Evolutionary conservation across 2,329 filamentous ascomycete genomes (phyloP).

Genomic region (Fusarium foetens): DNA sequence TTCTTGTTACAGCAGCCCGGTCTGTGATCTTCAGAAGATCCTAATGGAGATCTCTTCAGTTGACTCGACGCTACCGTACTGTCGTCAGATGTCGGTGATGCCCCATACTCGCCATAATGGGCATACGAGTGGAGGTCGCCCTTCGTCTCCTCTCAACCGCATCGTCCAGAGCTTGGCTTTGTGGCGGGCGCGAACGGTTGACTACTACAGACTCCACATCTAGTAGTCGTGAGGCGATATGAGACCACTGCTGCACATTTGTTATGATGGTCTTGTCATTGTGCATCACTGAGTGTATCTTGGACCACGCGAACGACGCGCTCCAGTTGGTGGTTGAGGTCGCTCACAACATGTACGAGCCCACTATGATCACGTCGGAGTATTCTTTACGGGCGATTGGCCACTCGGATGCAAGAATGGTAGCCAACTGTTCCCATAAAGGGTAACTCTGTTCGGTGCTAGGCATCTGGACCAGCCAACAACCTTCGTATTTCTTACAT

Average conservation of each 20-base stretch:
- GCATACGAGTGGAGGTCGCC: constrained; percentile 8
- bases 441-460: constrained; percentile 32
- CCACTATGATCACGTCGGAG: constrained; percentile 30
- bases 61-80: not conserved
- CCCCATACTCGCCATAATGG: constrained; percentile 13
- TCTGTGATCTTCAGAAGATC: constrained; percentile 28
- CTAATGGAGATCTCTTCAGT: constrained; percentile 10
- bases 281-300: constrained; percentile 26
- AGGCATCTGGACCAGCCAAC: constrained; percentile 22
- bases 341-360: constrained; percentile 31
- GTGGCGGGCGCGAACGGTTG: constrained; percentile 37
- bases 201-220: constrained; percentile 22
- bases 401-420: constrained; percentile 36
- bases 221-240: constrained; percentile 17
- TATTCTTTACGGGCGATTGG: constrained; percentile 4
- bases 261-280: constrained; percentile 27
- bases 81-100: not conserved
- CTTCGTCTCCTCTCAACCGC: constrained; percentile 17
- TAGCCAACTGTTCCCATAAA: constrained; percentile 33
- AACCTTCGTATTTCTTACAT: constrained; percentile 41
- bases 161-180: constrained; percentile 23
- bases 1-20: constrained; percentile 11
- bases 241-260: constrained; percentile 31
- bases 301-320: constrained; percentile 22
- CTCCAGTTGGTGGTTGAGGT: constrained; percentile 36